These are phyloP conservation scores for Gloeophyllum trabeum DNA, from an alignment of 768 basidiomycete genomes.

Conservation along the genomic window DNA sequence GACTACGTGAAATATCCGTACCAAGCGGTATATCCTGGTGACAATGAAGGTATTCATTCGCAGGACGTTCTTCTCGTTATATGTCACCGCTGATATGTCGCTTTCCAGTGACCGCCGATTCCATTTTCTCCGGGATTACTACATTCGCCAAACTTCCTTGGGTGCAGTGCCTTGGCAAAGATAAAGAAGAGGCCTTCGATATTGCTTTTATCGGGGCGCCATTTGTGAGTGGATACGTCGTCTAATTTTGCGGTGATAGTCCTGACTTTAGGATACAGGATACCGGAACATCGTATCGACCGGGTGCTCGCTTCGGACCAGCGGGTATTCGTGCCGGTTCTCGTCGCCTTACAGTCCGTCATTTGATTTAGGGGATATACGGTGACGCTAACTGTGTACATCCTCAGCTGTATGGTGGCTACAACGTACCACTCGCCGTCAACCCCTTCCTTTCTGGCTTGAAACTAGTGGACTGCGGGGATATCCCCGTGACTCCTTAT, in stretches of 20 bases:
- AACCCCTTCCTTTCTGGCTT: slow-evolving; percentile 65
- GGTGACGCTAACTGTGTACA: too few species aligned
- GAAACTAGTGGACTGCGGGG: slow-evolving; percentile 67
- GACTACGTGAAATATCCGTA: slow-evolving; percentile 59
- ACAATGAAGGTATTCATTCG: slow-evolving; percentile 42
- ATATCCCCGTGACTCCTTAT: slow-evolving; percentile 71
- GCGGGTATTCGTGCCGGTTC: slow-evolving; percentile 75
- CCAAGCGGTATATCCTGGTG: slow-evolving; percentile 43
- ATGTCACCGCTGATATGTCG: not conserved
- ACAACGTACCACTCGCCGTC: slow-evolving; percentile 62
- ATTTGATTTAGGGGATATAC: too few species aligned
- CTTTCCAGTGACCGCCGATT: slow-evolving; percentile 55
- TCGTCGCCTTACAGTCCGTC: slow-evolving; percentile 64
- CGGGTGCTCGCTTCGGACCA: slow-evolving; percentile 81
- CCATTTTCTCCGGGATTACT: slow-evolving; percentile 72
- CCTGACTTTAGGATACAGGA: slow-evolving; percentile 26
- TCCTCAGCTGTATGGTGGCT: slow-evolving; percentile 66
- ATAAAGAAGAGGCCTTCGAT: slow-evolving; percentile 50
- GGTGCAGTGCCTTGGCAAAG: slow-evolving; percentile 63
- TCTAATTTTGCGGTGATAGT: not conserved
- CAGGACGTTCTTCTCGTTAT: not conserved
- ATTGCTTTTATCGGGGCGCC: slow-evolving; percentile 78
- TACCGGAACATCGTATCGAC: slow-evolving; percentile 67
- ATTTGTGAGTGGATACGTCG: slow-evolving; percentile 29
- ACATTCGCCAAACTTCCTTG: slow-evolving; percentile 87